Base-by-base conservation (phyloP, 164 flowering plant genomes). In the Tetracentron sinense region DNA sequence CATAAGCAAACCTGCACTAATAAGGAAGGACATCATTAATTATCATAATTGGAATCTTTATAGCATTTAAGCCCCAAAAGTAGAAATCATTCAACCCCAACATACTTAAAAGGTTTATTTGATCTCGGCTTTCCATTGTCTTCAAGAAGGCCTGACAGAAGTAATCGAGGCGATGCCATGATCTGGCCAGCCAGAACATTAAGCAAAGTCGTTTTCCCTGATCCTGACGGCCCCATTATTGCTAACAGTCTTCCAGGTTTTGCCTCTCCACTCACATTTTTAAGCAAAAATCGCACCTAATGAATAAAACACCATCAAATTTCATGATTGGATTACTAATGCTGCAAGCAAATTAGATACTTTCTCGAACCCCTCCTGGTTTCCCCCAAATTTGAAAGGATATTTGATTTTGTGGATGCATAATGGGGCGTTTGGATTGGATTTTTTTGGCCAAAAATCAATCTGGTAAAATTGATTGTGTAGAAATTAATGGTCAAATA, bases 181-280 rank as follows among this genome's bases (percentile, higher is more conserved):
- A 84, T 79, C 77, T 95, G 99, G 20, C 99, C 96, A 0, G 96
- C 96, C 29, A 94, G 81, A 71, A 91, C 85, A 75, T 91, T 91
- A 47, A 95, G 88, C 78, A 95, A 70, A 0, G 97, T 95, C 0
- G 99, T 95, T 70, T 95, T 95, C 62, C 99, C 99, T 26, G 97
- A 91, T 14, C 99, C 99, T 0, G 99, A 95, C 11, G 99, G 97
- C 23, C 99, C 99, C 99, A 95, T 95, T 44, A 95, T 83, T 2
- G 99, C 97, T 23, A 95, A 84, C 58, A 95, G 68, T 65, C 90
- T 79, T 51, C 99, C 99, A 7, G 97, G 96, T 69, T 81, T 91
- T 35, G 99, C 99, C 72, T 86, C 99, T 71, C 99, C 99, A 60
- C 77, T 80, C 33, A 95, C 88, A 80, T 83, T 75, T 10, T 80